Conservation (phyloP, 148 eudicot genomes). For the Heliamphora exappendiculata region DNA sequence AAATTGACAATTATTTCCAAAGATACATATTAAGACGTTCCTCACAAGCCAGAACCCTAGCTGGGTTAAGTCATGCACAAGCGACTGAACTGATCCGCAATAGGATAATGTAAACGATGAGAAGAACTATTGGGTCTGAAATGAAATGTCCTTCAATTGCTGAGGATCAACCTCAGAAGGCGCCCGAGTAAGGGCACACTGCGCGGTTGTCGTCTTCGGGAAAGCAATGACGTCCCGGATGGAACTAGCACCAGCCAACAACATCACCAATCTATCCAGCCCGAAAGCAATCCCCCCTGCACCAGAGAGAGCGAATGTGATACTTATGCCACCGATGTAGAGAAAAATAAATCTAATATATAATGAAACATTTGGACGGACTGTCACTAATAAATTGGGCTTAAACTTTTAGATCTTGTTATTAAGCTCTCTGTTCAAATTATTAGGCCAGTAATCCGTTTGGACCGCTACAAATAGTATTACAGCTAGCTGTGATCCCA, state of each 20-base stretch:
- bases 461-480: too few relatives aligned
- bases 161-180: constrained; percentile 83
- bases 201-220: constrained; percentile 86
- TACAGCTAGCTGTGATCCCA: too few relatives aligned
- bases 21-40: not conserved
- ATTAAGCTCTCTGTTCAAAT: too few relatives aligned
- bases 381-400: too few relatives aligned
- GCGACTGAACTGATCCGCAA: not conserved
- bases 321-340: too few relatives aligned
- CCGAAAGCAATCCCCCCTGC: constrained; percentile 97
- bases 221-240: constrained; percentile 95
- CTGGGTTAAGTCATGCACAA: not conserved
- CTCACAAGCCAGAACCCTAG: not conserved
- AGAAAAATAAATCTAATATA: too few relatives aligned
- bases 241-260: constrained; percentile 71
- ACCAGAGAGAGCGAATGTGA: not conserved
- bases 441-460: too few relatives aligned
- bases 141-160: constrained; percentile 63
- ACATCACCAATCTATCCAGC: constrained; percentile 86
- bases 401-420: too few relatives aligned
- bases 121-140: constrained; percentile 6
- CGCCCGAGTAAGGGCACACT: constrained; percentile 87
- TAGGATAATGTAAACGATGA: not conserved
- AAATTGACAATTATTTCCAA: not conserved
- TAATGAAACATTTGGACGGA: too few relatives aligned